Evolutionary conservation across 768 basidiomycete species (phyloP).

Genomic region (Chiua virens): DNA sequence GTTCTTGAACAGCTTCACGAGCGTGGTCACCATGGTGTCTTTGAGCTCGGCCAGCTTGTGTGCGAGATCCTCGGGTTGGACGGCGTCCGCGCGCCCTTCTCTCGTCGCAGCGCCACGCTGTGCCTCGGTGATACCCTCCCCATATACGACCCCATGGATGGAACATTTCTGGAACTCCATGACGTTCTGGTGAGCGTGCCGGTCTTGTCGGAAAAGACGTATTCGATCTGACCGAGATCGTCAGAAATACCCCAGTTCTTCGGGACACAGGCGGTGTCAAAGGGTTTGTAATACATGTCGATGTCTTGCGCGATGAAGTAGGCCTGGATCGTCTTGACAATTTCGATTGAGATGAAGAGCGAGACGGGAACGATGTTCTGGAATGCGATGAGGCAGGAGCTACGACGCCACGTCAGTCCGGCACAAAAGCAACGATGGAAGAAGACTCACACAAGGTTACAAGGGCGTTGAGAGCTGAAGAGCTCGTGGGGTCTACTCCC

Average conservation of each 20-base stretch:
- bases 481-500: constrained; percentile 60
- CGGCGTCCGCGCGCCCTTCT: constrained; percentile 63
- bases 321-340: constrained; percentile 97
- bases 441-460: constrained; percentile 81
- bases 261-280: constrained; percentile 86
- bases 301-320: constrained; percentile 95
- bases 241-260: constrained; percentile 99
- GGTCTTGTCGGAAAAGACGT: constrained; percentile 91
- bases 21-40: constrained; percentile 68
- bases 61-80: constrained; percentile 71
- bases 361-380: constrained; percentile 97
- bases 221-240: constrained; percentile 98
- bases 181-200: constrained; percentile 97
- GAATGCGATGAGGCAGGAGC: constrained; percentile 92
- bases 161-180: constrained; percentile 99
- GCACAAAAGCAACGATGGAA: not conserved
- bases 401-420: constrained; percentile 31
- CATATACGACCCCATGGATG: constrained; percentile 78
- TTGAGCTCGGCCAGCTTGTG: constrained; percentile 66
- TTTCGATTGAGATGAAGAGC: constrained; percentile 95
- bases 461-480: constrained; percentile 67
- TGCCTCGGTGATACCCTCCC: constrained; percentile 94
- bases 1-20: constrained; percentile 86
- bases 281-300: constrained; percentile 92
- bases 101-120: constrained; percentile 89